Evolutionary conservation across 2,329 filamentous ascomycete species (phyloP).

Genomic region (Alternaria brassicae): DNA sequence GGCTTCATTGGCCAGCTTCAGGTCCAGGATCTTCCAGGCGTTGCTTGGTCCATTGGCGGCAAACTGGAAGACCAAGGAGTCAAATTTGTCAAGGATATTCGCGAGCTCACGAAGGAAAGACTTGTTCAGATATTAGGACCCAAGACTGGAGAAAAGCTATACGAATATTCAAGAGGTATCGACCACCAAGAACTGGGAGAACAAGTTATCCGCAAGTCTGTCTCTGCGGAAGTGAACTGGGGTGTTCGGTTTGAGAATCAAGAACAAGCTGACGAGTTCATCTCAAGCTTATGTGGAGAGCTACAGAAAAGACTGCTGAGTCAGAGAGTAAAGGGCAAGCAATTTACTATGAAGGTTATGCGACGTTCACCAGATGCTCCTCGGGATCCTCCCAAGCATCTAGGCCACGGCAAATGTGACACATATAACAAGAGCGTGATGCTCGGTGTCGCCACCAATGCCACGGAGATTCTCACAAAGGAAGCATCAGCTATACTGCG

Average conservation of each 20-base stretch:
- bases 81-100: constrained; percentile 81
- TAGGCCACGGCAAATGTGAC: constrained; percentile 95
- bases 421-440: constrained; percentile 86
- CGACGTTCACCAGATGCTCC: constrained; percentile 84
- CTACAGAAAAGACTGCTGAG: constrained; percentile 80
- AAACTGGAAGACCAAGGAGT: constrained; percentile 89
- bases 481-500: constrained; percentile 86
- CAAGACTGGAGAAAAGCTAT: constrained; percentile 90
- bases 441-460: constrained; percentile 85
- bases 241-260: constrained; percentile 94
- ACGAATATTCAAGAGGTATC: constrained; percentile 88
- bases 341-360: constrained; percentile 96
- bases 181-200: constrained; percentile 86
- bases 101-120: constrained; percentile 76
- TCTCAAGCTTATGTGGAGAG: constrained; percentile 83
- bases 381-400: constrained; percentile 87
- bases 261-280: constrained; percentile 91
- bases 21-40: constrained; percentile 84
- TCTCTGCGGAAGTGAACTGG: constrained; percentile 98
- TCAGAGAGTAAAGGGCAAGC: constrained; percentile 84
- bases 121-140: constrained; percentile 78
- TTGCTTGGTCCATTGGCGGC: constrained; percentile 86
- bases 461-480: constrained; percentile 72
- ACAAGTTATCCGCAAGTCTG: constrained; percentile 85
- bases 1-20: constrained; percentile 78